A percentile compares a stretch with the other conserved stretches of the same genome.
Evolutionary conservation across 495 filamentous ascomycete species (phyloP).

Genomic region (Podospora sp.): DNA sequence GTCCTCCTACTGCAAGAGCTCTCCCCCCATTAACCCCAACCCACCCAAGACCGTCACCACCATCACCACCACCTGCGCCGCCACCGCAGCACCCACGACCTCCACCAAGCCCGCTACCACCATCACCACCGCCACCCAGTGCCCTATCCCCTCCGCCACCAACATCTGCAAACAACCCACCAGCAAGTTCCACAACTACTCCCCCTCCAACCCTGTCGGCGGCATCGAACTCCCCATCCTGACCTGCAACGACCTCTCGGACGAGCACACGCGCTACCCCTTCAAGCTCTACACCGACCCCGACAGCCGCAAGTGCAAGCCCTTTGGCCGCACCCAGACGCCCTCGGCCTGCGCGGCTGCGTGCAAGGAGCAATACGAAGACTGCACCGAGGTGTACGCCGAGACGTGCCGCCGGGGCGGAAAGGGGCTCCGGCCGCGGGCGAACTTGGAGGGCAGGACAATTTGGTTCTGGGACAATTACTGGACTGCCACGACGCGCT

Average conservation of each 20-base stretch:
- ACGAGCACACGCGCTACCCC: conserved; percentile 39
- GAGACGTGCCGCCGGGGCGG: conserved; percentile 41
- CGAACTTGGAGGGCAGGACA: conserved; percentile 21
- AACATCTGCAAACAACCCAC: conserved; percentile 50
- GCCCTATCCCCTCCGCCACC: conserved; percentile 46
- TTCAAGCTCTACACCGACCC: conserved; percentile 51
- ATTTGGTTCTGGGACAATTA: conserved; percentile 23
- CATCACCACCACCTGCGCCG: conserved; percentile 32
- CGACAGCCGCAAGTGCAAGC: conserved; percentile 40
- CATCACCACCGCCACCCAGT: conserved; percentile 22
- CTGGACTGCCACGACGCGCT: conserved; percentile 40
- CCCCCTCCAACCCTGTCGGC: conserved; percentile 49
- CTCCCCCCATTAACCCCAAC: conserved; percentile 36
- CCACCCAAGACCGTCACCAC: conserved; percentile 32
- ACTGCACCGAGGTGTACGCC: conserved; percentile 48
- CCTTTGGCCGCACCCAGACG: conserved; percentile 36
- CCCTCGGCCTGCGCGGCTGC: conserved; percentile 48
- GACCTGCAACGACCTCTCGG: conserved; percentile 52
- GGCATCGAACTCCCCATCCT: conserved; percentile 49
- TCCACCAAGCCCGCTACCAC: conserved; percentile 13
- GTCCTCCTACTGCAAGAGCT: conserved; percentile 40
- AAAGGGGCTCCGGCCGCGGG: background rate
- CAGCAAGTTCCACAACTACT: conserved; percentile 41
- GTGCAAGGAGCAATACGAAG: conserved; percentile 52
- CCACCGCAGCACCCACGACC: conserved; percentile 26